Evolutionary conservation across 371 early-diverging fungal genomes (phyloP).

Genomic region (Syncephalastrum contaminatum): DNA sequence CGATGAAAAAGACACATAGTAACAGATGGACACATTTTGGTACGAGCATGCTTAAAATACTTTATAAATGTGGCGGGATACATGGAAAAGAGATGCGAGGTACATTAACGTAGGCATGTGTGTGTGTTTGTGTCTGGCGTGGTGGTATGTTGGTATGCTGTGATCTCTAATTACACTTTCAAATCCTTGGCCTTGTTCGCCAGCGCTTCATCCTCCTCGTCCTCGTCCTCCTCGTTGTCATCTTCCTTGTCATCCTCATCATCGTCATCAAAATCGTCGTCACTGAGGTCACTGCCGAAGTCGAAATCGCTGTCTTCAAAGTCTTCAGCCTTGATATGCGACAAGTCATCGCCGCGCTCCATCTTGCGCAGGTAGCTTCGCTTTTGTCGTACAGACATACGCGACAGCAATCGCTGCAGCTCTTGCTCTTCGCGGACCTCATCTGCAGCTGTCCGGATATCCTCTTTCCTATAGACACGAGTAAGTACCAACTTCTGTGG

Average conservation of each 20-base stretch:
- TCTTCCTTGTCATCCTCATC: slow-evolving; percentile 24
- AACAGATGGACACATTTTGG: too few relatives aligned
- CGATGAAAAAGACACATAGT: too few relatives aligned
- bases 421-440: slow-evolving; percentile 69
- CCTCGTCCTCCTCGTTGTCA: slow-evolving; percentile 16
- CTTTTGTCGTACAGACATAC: slow-evolving; percentile 86
- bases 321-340: slow-evolving; percentile 32
- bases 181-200: slow-evolving; percentile 3
- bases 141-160: too few relatives aligned
- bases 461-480: slow-evolving; percentile 33
- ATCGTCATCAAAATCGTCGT: slow-evolving; percentile 37
- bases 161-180: slow-evolving; percentile 3
- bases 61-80: slow-evolving; percentile 3
- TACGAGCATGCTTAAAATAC: too few relatives aligned
- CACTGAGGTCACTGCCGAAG: slow-evolving; percentile 25
- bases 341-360: slow-evolving; percentile 63
- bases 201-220: slow-evolving; percentile 12
- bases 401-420: slow-evolving; percentile 63
- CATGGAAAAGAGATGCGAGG: slow-evolving; percentile 6
- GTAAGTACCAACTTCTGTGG: not conserved
- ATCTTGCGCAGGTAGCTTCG: slow-evolving; percentile 81
- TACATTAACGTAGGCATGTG: slow-evolving; percentile 3
- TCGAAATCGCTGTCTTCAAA: slow-evolving; percentile 46
- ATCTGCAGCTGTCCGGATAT: slow-evolving; percentile 61
- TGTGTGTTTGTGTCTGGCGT: not conserved